phyloP scores from a whole-genome alignment of 2,329 filamentous ascomycete genomes.

The Arachnomyces sp. region DNA sequence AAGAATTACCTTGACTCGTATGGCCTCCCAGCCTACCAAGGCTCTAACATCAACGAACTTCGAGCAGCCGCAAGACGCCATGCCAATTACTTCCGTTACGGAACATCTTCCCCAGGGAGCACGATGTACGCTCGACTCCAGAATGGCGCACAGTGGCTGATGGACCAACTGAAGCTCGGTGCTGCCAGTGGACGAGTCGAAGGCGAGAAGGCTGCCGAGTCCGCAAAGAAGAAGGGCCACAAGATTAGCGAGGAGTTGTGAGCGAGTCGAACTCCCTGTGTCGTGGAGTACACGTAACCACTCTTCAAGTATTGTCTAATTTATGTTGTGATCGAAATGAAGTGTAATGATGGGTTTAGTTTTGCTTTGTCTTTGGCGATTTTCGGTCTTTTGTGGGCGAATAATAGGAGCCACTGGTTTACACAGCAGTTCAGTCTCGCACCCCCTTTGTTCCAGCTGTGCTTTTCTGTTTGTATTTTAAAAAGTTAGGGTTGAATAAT shows the following conservation, averaged over 20 bases:
- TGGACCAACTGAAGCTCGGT: constrained; percentile 42
- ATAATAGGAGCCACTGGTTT: too few species aligned
- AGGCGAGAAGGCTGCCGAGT: constrained; percentile 41
- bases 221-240: constrained; percentile 36
- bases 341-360: too few species aligned
- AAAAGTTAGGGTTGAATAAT: too few species aligned
- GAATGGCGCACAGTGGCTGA: constrained; percentile 38
- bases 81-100: constrained; percentile 68
- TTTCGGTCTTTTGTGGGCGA: too few species aligned
- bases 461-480: too few species aligned
- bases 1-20: constrained; percentile 75
- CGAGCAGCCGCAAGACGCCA: constrained; percentile 64
- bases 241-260: constrained; percentile 33
- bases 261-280: too few species aligned
- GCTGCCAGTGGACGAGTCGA: constrained; percentile 40
- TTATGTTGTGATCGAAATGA: too few species aligned
- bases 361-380: too few species aligned
- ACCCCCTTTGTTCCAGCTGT: too few species aligned
- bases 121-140: constrained; percentile 59
- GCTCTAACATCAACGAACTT: constrained; percentile 60
- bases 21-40: constrained; percentile 60
- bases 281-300: too few species aligned
- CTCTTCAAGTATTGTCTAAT: too few species aligned
- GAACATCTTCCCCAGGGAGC: constrained; percentile 56
- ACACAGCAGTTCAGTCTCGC: too few species aligned